Conservation (phyloP, 2,329 filamentous ascomycete genomes). For the Penicillium verrucosum region DNA sequence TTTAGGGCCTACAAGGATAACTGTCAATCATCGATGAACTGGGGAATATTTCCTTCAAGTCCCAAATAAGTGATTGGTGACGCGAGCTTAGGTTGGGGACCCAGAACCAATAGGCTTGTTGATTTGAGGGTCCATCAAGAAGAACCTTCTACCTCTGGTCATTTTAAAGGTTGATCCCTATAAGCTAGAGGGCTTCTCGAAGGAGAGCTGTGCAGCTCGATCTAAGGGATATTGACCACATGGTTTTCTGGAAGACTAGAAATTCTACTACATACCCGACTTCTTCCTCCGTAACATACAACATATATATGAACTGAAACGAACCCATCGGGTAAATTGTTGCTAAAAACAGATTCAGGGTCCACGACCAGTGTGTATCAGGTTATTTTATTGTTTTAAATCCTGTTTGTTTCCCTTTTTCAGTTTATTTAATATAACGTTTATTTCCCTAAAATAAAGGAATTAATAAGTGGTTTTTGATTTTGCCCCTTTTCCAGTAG, state of each 20-base stretch:
- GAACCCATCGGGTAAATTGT: constrained; percentile 22
- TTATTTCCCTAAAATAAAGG: background rate
- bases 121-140: constrained; percentile 15
- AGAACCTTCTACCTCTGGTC: constrained; percentile 22
- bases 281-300: background rate
- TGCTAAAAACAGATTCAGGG: constrained; percentile 30
- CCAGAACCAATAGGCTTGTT: constrained; percentile 22
- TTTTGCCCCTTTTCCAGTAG: constrained; percentile 9
- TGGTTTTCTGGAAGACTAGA: constrained; percentile 9
- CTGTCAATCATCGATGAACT: constrained; percentile 30
- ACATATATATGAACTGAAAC: constrained; percentile 7
- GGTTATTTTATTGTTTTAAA: constrained; percentile 10
- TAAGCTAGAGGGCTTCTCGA: constrained; percentile 20
- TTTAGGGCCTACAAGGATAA: constrained; percentile 14
- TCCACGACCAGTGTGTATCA: constrained; percentile 22
- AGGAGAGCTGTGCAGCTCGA: constrained; percentile 7
- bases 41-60: constrained; percentile 20
- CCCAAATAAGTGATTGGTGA: constrained; percentile 21
- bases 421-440: background rate
- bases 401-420: background rate
- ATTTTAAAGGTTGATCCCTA: constrained; percentile 20
- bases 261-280: background rate
- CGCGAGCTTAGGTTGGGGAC: constrained; percentile 18
- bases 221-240: constrained; percentile 1
- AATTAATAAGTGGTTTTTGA: background rate